Evolutionary conservation across 345 rosid genomes (phyloP).

Genomic region (Syzygium aromaticum): DNA sequence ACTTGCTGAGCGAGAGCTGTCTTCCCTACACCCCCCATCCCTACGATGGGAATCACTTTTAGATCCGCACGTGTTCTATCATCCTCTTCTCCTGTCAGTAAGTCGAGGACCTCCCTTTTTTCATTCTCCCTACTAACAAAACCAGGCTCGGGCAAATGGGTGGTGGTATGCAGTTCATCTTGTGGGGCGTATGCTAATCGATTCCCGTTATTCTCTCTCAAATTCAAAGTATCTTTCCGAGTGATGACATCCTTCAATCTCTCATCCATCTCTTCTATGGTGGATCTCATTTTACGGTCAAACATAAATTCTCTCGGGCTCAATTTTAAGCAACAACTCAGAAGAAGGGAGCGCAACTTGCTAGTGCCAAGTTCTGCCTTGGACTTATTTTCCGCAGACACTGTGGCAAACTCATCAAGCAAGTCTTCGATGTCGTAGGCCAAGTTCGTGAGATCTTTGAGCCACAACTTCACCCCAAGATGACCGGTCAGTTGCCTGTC

Average conservation of each 20-base stretch:
- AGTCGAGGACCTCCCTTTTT: background rate
- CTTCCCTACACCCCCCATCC: background rate
- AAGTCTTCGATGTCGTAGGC: background rate
- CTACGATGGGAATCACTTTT: background rate
- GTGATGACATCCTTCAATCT: rapidly evolving
- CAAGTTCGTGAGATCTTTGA: background rate
- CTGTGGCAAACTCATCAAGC: background rate
- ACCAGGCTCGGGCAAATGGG: background rate
- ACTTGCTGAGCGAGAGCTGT: background rate
- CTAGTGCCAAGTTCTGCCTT: background rate
- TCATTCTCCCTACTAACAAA: background rate
- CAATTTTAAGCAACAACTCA: background rate
- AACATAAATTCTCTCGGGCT: background rate
- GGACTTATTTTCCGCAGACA: background rate
- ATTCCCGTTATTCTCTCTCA: rapidly evolving
- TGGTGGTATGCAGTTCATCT: background rate
- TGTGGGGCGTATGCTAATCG: rapidly evolving
- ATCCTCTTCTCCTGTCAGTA: rapidly evolving
- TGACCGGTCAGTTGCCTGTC: background rate
- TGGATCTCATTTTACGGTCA: background rate
- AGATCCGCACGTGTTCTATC: background rate
- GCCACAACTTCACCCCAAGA: rapidly evolving
- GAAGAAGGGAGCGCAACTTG: background rate
- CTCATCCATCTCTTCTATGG: rapidly evolving
- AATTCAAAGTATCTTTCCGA: background rate